Conservation (phyloP, 371 early-diverging fungal species). For the Zancudomyces culisetae region DNA sequence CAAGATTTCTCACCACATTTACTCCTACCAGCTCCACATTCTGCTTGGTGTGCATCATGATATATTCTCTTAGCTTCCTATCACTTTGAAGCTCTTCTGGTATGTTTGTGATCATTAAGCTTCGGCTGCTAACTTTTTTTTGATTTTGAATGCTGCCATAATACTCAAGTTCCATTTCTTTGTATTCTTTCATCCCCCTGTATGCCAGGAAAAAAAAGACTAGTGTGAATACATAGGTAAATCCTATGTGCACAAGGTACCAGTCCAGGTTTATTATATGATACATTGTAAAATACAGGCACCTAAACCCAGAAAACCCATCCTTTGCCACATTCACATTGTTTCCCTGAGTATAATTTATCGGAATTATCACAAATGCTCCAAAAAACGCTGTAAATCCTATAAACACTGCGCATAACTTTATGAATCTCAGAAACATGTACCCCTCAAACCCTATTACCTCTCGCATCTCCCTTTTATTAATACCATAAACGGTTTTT, state of each 20-base stretch:
- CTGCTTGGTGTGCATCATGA: slow-evolving; percentile 25
- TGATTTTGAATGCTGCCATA: slow-evolving; percentile 41
- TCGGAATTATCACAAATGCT: slow-evolving; percentile 36
- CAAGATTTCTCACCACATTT: slow-evolving; percentile 45
- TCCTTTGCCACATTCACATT: slow-evolving; percentile 19
- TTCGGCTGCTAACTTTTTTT: slow-evolving; percentile 35
- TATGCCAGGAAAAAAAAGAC: slow-evolving; percentile 27
- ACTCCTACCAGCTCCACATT: slow-evolving; percentile 32
- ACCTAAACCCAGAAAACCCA: slow-evolving; percentile 17
- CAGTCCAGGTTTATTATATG: slow-evolving; percentile 28
- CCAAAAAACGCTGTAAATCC: slow-evolving; percentile 36
- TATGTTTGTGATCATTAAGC: slow-evolving; percentile 47
- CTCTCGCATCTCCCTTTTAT: slow-evolving; percentile 35
- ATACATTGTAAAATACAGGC: slow-evolving; percentile 26
- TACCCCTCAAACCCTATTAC: slow-evolving; percentile 61
- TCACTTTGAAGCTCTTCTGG: slow-evolving; percentile 38
- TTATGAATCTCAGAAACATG: slow-evolving; percentile 50
- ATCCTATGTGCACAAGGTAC: slow-evolving; percentile 38
- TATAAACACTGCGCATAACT: slow-evolving; percentile 36
- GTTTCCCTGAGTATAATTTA: slow-evolving; percentile 32
- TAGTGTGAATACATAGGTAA: slow-evolving; percentile 34
- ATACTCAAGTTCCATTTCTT: slow-evolving; percentile 30
- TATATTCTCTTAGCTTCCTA: slow-evolving; percentile 29
- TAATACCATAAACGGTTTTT: slow-evolving; percentile 31
- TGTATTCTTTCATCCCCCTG: slow-evolving; percentile 31